A percentile compares a stretch with the other conserved stretches of the same genome.
Conservation (phyloP, 176 grass and related monocot genomes). For the Oropetium thomaeum region DNA sequence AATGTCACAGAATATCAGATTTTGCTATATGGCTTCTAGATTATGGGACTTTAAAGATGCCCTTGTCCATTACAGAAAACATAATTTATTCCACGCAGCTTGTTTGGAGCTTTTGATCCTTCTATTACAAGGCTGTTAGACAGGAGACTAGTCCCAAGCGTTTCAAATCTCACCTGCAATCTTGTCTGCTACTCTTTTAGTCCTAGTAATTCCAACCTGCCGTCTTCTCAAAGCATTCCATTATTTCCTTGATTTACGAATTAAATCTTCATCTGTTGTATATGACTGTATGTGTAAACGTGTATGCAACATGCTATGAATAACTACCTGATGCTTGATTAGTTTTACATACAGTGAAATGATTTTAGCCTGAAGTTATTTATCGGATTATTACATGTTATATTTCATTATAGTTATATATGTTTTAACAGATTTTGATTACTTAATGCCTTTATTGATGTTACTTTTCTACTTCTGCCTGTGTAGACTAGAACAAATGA, state of each 20-base stretch:
- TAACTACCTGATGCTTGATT: conserved; percentile 5
- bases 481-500: conserved; percentile 81
- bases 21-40: neutral
- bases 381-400: neutral
- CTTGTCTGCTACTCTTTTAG: neutral
- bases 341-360: neutral
- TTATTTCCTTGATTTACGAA: neutral
- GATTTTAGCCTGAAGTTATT: neutral
- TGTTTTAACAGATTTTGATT: conserved; percentile 1
- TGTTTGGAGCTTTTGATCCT: neutral
- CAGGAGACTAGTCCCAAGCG: neutral
- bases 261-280: neutral
- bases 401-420: conserved; percentile 6
- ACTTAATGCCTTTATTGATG: neutral
- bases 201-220: neutral
- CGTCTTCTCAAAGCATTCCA: neutral
- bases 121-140: neutral
- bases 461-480: conserved; percentile 30
- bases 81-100: neutral
- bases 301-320: neutral
- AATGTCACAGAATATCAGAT: neutral
- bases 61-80: neutral
- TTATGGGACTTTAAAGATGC: neutral
- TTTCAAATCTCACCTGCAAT: neutral
- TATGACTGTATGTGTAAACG: too few relatives aligned